Percentiles rank a stretch among this genome's conserved stretches.
These are phyloP conservation scores for Pseudogymnoascus sp. DNA, from an alignment of 2,329 filamentous ascomycete species.

Conservation along the genomic window DNA sequence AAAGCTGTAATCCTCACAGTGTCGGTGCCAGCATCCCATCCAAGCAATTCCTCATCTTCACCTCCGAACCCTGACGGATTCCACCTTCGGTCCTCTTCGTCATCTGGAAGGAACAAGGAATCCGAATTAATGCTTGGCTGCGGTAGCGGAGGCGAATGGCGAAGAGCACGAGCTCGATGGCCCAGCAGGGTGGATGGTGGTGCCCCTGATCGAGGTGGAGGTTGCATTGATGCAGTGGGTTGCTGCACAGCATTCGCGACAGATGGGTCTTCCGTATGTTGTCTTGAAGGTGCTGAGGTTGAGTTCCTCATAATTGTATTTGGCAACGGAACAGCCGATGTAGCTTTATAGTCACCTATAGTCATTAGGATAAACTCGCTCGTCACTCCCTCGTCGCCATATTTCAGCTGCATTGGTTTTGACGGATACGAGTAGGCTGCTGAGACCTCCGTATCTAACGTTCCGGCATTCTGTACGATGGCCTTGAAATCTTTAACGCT, in stretches of 20 bases:
- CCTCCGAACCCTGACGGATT: constrained; percentile 61
- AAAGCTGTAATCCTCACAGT: constrained; percentile 38
- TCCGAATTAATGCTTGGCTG: constrained; percentile 54
- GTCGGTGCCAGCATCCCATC: constrained; percentile 64
- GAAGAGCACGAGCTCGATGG: constrained; percentile 32
- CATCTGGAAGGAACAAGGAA: constrained; percentile 59
- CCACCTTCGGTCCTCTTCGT: constrained; percentile 62
- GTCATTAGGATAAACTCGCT: constrained; percentile 81
- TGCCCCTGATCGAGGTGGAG: constrained; percentile 18
- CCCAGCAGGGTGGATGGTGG: constrained; percentile 23
- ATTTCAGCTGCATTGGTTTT: constrained; percentile 64
- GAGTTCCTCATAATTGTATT: constrained; percentile 20
- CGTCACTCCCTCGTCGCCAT: constrained; percentile 57
- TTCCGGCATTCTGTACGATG: constrained; percentile 67
- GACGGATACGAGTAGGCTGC: constrained; percentile 64
- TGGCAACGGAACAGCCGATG: constrained; percentile 21
- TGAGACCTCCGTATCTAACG: constrained; percentile 55
- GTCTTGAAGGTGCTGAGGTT: constrained; percentile 22
- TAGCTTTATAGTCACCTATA: constrained; percentile 49
- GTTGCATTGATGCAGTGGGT: constrained; percentile 21
- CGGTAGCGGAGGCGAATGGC: constrained; percentile 46
- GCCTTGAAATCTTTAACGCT: constrained; percentile 78
- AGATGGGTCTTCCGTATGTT: constrained; percentile 21
- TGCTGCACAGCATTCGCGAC: constrained; percentile 18
- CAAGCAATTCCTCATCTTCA: constrained; percentile 57